Percentiles rank a stretch among this genome's conserved stretches.
Evolutionary conservation across 2,329 filamentous ascomycete species (phyloP).

Genomic region (Pseudogymnoascus sp.): DNA sequence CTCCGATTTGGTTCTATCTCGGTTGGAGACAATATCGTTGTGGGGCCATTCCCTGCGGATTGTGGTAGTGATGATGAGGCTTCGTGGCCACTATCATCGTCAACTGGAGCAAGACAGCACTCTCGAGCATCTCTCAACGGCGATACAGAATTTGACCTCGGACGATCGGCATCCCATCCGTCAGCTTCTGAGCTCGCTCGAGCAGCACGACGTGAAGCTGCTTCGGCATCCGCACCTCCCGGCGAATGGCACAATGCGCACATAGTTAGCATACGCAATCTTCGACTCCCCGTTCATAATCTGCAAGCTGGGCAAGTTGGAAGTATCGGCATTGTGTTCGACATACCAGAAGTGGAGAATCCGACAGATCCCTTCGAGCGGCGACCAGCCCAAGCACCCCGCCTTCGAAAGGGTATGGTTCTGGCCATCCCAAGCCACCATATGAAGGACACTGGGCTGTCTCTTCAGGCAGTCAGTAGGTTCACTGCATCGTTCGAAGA

Average conservation of each 20-base stretch:
- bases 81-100: background rate
- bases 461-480: slow-evolving; percentile 56
- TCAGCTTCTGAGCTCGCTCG: slow-evolving; percentile 45
- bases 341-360: slow-evolving; percentile 30
- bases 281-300: slow-evolving; percentile 71
- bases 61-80: slow-evolving; percentile 32
- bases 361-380: slow-evolving; percentile 26
- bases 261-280: slow-evolving; percentile 78
- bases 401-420: slow-evolving; percentile 74
- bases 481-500: slow-evolving; percentile 65
- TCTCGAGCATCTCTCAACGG: background rate
- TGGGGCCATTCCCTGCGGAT: slow-evolving; percentile 68
- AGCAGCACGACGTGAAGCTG: slow-evolving; percentile 36
- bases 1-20: slow-evolving; percentile 70
- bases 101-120: background rate
- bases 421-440: slow-evolving; percentile 54
- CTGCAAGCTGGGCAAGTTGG: slow-evolving; percentile 78
- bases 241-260: slow-evolving; percentile 73
- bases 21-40: slow-evolving; percentile 66
- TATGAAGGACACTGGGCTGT: slow-evolving; percentile 46
- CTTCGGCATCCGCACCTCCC: slow-evolving; percentile 43
- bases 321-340: slow-evolving; percentile 71
- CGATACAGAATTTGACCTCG: slow-evolving; percentile 30
- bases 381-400: slow-evolving; percentile 28
- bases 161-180: slow-evolving; percentile 36